Base-by-base conservation (phyloP, 371 early-diverging fungal genomes). In the Haplosporangium sp. region DNA sequence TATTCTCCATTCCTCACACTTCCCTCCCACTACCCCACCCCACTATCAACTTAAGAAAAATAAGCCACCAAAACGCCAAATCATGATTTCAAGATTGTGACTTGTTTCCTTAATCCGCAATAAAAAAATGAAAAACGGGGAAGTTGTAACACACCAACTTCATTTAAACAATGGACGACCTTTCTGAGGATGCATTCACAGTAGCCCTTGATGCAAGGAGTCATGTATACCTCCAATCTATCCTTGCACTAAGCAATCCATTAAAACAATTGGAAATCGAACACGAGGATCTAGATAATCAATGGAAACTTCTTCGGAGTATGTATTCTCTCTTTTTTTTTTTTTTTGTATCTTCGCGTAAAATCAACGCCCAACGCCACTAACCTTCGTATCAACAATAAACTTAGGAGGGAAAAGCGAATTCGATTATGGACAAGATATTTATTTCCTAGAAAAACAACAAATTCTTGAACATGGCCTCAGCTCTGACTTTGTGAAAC, bases 251-350 rank as follows among this genome's bases (percentile, higher is more conserved):
- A 69, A 50, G 35, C 17, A 48, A 58, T 4, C 74, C 74, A 9
- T 7, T 67, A 17, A 44, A 17, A n/a, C 64, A 74, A 39, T 44
- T 61, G 2, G 45, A 38, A 19, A 42, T 74, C 45, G 60, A 67
- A 45, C 0, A 20, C 2, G 42, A 47, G 7, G 53, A 68, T 15
- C 60, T 74, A 15, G 64, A 50, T 7, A 34, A 20, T 6, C 74
- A 74, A 56, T 74, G 74, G 74, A 58, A 37, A 8, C 68, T 38
- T 8, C 35, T 74, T n/a, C 55, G 35, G 34, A 55, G 55, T 55
- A 55, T 11, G 55, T 34, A 8, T 34, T n/a, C 7, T 4, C 50
- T n/a, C 13, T 11, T 15, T 13, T 5, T 11, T 8, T 42, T 8
- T 42, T 42, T 8, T 2, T 8, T 42, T 42, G 27, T 27, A 27